These are phyloP conservation scores for Melanomma pulvis-pyrius DNA, from an alignment of 495 filamentous ascomycete species.

Conservation along the genomic window DNA sequence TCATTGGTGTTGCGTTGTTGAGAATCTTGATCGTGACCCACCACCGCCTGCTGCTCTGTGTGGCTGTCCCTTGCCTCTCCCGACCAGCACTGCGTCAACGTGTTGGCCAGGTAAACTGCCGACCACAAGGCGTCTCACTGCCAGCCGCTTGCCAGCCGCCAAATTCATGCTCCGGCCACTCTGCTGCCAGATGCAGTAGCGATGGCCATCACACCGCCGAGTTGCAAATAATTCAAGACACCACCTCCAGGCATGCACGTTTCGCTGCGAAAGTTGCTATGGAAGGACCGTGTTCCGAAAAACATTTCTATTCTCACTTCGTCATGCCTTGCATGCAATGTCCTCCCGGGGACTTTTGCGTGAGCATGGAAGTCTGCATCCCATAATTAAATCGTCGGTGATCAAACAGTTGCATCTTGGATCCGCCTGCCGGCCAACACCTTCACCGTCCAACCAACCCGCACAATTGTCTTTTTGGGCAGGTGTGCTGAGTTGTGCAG, in stretches of 20 bases:
- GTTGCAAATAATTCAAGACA: background rate
- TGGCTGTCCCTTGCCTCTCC: conserved; percentile 11
- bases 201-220: conserved; percentile 33
- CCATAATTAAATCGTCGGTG: conserved; percentile 17
- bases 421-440: conserved; percentile 14
- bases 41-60: conserved; percentile 10
- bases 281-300: conserved; percentile 31
- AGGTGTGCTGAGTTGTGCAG: conserved; percentile 3
- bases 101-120: conserved; percentile 21
- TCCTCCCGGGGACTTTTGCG: background rate
- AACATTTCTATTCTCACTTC: conserved; percentile 22
- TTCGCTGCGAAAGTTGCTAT: conserved; percentile 26
- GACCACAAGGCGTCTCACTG: conserved; percentile 14
- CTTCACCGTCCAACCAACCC: background rate
- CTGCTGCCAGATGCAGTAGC: conserved; percentile 1
- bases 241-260: conserved; percentile 2
- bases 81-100: background rate
- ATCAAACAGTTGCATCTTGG: conserved; percentile 24
- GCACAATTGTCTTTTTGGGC: background rate
- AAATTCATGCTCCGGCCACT: conserved; percentile 1
- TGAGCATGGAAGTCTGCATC: background rate
- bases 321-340: conserved; percentile 30
- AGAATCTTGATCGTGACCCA: conserved; percentile 9
- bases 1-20: conserved; percentile 16
- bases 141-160: conserved; percentile 24